These are phyloP conservation scores for Suillus cothurnatus DNA, from an alignment of 768 basidiomycete genomes.

Conservation along the genomic window DNA sequence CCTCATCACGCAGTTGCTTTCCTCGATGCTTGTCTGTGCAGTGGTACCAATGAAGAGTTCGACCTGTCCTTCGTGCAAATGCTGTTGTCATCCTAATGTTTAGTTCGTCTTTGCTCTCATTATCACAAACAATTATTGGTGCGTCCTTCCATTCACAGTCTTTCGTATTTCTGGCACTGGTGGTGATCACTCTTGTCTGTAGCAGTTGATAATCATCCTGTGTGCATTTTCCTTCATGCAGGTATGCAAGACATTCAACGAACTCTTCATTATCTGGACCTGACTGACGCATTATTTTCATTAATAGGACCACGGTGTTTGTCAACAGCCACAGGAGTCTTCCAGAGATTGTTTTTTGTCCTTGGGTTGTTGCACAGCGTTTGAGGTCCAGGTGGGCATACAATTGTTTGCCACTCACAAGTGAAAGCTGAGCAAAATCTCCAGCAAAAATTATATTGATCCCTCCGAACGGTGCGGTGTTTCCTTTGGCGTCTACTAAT, in stretches of 20 bases:
- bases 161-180: constrained; percentile 4
- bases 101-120: constrained; percentile 39
- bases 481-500: constrained; percentile 35
- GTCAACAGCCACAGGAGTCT: constrained; percentile 38
- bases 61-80: background rate
- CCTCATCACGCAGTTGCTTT: constrained; percentile 8
- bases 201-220: constrained; percentile 27
- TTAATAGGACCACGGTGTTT: constrained; percentile 31
- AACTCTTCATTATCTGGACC: constrained; percentile 25
- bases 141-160: constrained; percentile 25
- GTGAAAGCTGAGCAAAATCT: constrained; percentile 46
- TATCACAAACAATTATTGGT: constrained; percentile 40
- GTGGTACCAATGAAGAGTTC: constrained; percentile 21
- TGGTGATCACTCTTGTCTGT: constrained; percentile 14
- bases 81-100: constrained; percentile 29
- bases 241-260: constrained; percentile 21
- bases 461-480: constrained; percentile 36
- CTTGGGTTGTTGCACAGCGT: background rate
- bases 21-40: constrained; percentile 25
- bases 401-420: constrained; percentile 32
- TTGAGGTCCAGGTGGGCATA: constrained; percentile 15
- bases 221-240: constrained; percentile 31
- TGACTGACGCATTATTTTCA: constrained; percentile 28
- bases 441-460: constrained; percentile 45
- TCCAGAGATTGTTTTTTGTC: constrained; percentile 28